A percentile compares a stretch with the other conserved stretches of the same genome.
phyloP scores from a whole-genome alignment of 2,329 filamentous ascomycete genomes.

The Graphiopsis chlorocephala region DNA sequence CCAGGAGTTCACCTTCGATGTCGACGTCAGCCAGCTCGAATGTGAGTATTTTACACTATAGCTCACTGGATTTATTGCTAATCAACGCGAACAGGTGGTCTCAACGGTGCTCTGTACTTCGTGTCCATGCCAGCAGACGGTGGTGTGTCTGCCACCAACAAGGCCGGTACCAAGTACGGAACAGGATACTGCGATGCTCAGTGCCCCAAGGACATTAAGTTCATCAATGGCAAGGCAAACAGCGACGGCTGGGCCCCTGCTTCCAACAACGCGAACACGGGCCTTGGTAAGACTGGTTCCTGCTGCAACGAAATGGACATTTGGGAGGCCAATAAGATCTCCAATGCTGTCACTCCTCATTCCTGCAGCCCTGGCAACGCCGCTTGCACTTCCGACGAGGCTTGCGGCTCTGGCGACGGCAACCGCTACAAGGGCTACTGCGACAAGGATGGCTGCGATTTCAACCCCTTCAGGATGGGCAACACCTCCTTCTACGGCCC shows the following conservation, averaged over 20 bases:
- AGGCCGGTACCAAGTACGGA: constrained; percentile 56
- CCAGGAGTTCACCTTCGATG: constrained; percentile 70
- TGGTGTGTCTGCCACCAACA: constrained; percentile 50
- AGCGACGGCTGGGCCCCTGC: constrained; percentile 39
- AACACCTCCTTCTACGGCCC: constrained; percentile 60
- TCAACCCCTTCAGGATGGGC: constrained; percentile 63
- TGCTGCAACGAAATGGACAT: constrained; percentile 70
- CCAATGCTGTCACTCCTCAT: constrained; percentile 64
- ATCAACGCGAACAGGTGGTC: constrained; percentile 57
- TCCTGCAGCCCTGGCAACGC: constrained; percentile 57
- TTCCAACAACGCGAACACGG: constrained; percentile 28
- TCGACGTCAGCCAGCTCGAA: constrained; percentile 52
- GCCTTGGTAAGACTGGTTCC: constrained; percentile 48
- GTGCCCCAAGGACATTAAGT: constrained; percentile 39
- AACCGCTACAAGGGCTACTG: constrained; percentile 57
- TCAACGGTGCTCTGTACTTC: constrained; percentile 70
- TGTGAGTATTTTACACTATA: background rate
- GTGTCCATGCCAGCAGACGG: constrained; percentile 63
- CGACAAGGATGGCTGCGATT: constrained; percentile 69
- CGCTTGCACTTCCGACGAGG: constrained; percentile 46
- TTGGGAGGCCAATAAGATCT: constrained; percentile 68
- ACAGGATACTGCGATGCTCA: constrained; percentile 57
- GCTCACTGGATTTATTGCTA: background rate
- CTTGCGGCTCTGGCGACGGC: constrained; percentile 39
- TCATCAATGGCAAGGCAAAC: constrained; percentile 42